Percentiles rank a stretch among this genome's conserved stretches.
These are phyloP conservation scores for Plasmopara halstedii DNA, from an alignment of 352 stramenopile genomes.

Conservation along the genomic window DNA sequence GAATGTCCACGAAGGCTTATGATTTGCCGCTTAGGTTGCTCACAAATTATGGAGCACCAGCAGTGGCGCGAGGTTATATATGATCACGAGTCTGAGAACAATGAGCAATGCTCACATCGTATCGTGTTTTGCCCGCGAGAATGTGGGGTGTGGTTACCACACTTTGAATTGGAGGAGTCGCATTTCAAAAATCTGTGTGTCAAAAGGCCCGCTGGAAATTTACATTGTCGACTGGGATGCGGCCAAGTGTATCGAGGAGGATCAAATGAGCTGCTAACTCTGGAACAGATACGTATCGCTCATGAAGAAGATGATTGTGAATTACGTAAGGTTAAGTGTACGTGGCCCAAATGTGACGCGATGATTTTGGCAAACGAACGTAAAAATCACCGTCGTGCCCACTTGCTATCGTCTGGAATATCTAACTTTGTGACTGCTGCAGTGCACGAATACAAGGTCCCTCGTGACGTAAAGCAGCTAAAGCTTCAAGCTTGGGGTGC, in stretches of 20 bases:
- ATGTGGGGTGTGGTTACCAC: conserved; percentile 60
- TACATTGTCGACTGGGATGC: conserved; percentile 53
- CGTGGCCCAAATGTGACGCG: conserved; percentile 57
- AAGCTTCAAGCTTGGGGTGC: conserved; percentile 71
- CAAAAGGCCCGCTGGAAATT: conserved; percentile 45
- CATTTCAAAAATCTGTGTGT: conserved; percentile 61
- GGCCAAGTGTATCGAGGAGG: conserved; percentile 45
- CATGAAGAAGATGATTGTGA: conserved; percentile 68
- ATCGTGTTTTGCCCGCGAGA: conserved; percentile 54
- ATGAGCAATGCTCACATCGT: conserved; percentile 34
- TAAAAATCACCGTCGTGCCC: conserved; percentile 47
- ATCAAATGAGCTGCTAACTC: conserved; percentile 43
- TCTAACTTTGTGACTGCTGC: conserved; percentile 52
- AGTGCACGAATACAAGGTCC: conserved; percentile 59
- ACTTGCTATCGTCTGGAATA: conserved; percentile 55
- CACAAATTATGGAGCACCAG: conserved; percentile 33
- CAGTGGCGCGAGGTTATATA: conserved; percentile 44
- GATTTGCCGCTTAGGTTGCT: conserved; percentile 62
- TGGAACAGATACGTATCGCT: conserved; percentile 57
- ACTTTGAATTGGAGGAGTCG: conserved; percentile 27
- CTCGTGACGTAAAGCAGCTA: conserved; percentile 47
- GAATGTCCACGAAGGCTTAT: conserved; percentile 56
- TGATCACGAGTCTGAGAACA: conserved; percentile 41
- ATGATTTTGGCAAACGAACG: conserved; percentile 46
- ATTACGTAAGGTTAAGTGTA: conserved; percentile 60